Conservation (phyloP, 495 filamentous ascomycete species). For the Hypoxylon intermedium region DNA sequence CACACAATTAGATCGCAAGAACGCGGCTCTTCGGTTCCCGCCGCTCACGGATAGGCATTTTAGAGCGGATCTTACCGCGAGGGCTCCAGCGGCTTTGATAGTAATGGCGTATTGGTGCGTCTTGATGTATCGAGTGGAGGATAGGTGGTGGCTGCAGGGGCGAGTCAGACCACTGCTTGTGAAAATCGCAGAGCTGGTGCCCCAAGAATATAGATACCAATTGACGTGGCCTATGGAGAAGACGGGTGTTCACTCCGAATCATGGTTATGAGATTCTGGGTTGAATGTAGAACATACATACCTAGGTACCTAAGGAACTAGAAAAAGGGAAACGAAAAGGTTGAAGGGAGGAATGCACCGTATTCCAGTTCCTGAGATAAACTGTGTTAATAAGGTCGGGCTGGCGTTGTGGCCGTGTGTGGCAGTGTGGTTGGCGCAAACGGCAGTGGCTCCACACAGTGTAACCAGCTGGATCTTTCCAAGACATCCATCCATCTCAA, state of each 20-base stretch:
- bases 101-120: slow-evolving; percentile 40
- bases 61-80: slow-evolving; percentile 11
- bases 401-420: too few species aligned
- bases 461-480: slow-evolving; percentile 1
- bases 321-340: too few species aligned
- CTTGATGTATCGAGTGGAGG: slow-evolving; percentile 32
- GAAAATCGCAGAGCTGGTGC: slow-evolving; percentile 30
- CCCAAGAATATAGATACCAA: slow-evolving; percentile 4
- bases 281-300: too few species aligned
- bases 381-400: too few species aligned
- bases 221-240: slow-evolving; percentile 17
- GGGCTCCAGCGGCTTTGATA: slow-evolving; percentile 27
- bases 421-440: too few species aligned
- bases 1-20: slow-evolving; percentile 27
- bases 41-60: slow-evolving; percentile 15
- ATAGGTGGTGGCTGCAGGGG: slow-evolving; percentile 31
- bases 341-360: background rate
- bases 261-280: background rate
- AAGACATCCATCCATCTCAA: background rate
- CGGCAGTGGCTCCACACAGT: slow-evolving; percentile 9
- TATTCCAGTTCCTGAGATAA: background rate
- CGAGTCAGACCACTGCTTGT: slow-evolving; percentile 17
- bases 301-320: too few species aligned
- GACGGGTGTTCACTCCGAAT: background rate
- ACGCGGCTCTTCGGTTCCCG: slow-evolving; percentile 29